phyloP scores from a whole-genome alignment of 1,284 basidiomycete genomes.

The Fomitiporia mediterranea region DNA sequence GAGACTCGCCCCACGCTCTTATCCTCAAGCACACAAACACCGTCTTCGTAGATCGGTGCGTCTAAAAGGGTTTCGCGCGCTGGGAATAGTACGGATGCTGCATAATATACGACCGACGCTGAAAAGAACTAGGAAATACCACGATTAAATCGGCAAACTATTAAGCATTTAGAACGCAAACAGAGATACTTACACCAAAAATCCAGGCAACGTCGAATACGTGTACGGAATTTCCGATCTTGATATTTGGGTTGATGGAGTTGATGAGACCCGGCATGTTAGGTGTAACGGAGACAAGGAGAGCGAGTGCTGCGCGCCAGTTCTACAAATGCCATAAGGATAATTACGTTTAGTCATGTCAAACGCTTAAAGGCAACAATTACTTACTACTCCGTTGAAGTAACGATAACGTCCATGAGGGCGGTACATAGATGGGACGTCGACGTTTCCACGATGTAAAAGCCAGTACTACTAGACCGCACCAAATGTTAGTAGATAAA shows the following conservation, averaged over 20 bases:
- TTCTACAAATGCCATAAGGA: conserved; percentile 42
- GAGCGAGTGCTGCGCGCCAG: conserved; percentile 63
- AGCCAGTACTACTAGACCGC: conserved; percentile 53
- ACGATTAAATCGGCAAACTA: neutral
- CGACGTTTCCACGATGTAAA: conserved; percentile 55
- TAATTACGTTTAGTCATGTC: conserved; percentile 3
- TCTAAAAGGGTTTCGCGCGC: conserved; percentile 55
- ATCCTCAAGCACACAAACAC: conserved; percentile 11
- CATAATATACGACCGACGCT: conserved; percentile 43
- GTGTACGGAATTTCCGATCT: conserved; percentile 46
- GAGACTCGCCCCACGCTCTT: conserved; percentile 2
- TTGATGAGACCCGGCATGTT: conserved; percentile 65
- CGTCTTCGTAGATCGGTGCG: conserved; percentile 32
- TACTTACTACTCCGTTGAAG: conserved; percentile 55
- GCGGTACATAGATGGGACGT: conserved; percentile 68
- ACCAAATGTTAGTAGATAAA: neutral
- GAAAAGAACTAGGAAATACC: conserved; percentile 34
- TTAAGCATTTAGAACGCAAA: neutral
- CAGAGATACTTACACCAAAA: conserved; percentile 50
- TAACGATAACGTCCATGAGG: conserved; percentile 63
- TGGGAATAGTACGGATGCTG: conserved; percentile 51
- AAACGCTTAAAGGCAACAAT: conserved; percentile 8
- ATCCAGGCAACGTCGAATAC: conserved; percentile 69
- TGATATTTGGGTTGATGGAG: conserved; percentile 55
- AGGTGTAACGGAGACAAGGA: conserved; percentile 59